Evolutionary conservation across 2,329 filamentous ascomycete species (phyloP).

Genomic region (Colletotrichum chlorophyti): DNA sequence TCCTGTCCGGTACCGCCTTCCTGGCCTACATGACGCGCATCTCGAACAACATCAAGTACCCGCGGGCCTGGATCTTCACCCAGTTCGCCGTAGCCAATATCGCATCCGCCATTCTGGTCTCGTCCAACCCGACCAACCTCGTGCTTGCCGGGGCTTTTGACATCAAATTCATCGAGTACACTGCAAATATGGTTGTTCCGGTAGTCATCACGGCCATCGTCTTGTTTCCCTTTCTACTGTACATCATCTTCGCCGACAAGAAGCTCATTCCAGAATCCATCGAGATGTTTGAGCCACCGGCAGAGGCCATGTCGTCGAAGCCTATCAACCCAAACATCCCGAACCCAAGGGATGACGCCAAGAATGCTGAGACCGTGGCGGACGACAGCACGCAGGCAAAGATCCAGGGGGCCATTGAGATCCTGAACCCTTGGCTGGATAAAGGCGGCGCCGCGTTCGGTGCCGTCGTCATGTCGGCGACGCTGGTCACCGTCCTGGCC

Average conservation of each 20-base stretch:
- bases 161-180: slow-evolving; percentile 76
- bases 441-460: slow-evolving; percentile 70
- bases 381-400: slow-evolving; percentile 13
- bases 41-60: slow-evolving; percentile 73
- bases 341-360: slow-evolving; percentile 60
- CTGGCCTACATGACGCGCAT: slow-evolving; percentile 80
- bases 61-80: slow-evolving; percentile 75
- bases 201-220: slow-evolving; percentile 72
- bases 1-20: slow-evolving; percentile 76
- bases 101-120: slow-evolving; percentile 77
- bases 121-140: slow-evolving; percentile 79
- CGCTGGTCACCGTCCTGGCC: slow-evolving; percentile 69
- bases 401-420: slow-evolving; percentile 49
- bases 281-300: slow-evolving; percentile 71
- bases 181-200: slow-evolving; percentile 79
- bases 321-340: slow-evolving; percentile 79
- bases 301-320: slow-evolving; percentile 58
- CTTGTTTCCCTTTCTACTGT: slow-evolving; percentile 73
- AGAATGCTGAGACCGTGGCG: slow-evolving; percentile 56
- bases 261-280: slow-evolving; percentile 70
- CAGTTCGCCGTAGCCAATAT: slow-evolving; percentile 79
- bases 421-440: slow-evolving; percentile 78
- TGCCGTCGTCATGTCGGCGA: slow-evolving; percentile 69
- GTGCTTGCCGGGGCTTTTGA: slow-evolving; percentile 76
- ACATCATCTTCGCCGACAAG: slow-evolving; percentile 71